Evolutionary conservation across 768 basidiomycete species (phyloP).

Genomic region (Paxillus involutus): DNA sequence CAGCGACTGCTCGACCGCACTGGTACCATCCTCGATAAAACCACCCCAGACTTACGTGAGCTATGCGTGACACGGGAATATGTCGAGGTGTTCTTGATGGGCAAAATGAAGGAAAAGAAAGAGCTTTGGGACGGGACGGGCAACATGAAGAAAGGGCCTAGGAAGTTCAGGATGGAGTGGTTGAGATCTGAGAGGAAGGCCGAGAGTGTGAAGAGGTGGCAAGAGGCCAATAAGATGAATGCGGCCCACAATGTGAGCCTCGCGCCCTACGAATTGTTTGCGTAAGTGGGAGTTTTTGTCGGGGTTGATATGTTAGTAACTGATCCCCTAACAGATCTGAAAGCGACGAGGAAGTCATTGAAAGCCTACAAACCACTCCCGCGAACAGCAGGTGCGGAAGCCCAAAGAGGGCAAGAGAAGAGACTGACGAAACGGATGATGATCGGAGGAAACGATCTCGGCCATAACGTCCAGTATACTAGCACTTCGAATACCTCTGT

Average conservation of each 20-base stretch:
- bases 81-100: conserved; percentile 24
- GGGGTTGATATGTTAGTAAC: not conserved
- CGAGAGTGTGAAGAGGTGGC: conserved; percentile 18
- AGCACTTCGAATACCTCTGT: not conserved
- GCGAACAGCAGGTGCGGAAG: conserved; percentile 13
- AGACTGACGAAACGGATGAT: not conserved
- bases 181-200: conserved; percentile 20
- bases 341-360: conserved; percentile 23
- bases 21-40: conserved; percentile 10
- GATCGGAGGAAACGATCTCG: conserved; percentile 14
- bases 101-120: conserved; percentile 28
- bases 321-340: conserved; percentile 16
- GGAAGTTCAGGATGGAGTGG: conserved; percentile 27
- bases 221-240: conserved; percentile 13
- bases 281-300: conserved; percentile 15
- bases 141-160: conserved; percentile 16
- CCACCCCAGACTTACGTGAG: conserved; percentile 19
- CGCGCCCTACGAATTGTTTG: conserved; percentile 20
- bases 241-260: conserved; percentile 7
- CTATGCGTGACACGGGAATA: conserved; percentile 21
- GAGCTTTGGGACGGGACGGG: conserved; percentile 35
- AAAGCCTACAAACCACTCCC: conserved; percentile 27
- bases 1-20: conserved; percentile 18
- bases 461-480: conserved; percentile 1
- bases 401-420: conserved; percentile 16